Evolutionary conservation across 106 monocot genomes (phyloP).

Genomic region (Chionographis japonica): DNA sequence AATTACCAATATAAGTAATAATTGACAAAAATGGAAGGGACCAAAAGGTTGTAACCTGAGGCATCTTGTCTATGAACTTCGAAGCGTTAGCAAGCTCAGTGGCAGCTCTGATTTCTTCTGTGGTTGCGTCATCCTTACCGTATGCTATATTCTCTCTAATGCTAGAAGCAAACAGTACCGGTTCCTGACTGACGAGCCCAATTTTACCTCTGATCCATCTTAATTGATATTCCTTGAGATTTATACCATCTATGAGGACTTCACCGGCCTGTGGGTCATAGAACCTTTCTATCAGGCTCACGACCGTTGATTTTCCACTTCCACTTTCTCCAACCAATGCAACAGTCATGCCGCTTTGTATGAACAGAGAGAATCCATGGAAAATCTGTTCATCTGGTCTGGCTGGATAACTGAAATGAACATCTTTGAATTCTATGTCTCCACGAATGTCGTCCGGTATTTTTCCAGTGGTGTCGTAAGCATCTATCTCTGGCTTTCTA

Average conservation of each 20-base stretch:
- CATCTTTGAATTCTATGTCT: constrained; percentile 15
- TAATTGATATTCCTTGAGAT: constrained; percentile 6
- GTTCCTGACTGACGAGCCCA: constrained; percentile 25
- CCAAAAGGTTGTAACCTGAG: background rate
- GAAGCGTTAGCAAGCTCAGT: constrained; percentile 16
- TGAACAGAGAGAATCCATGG: constrained; percentile 3
- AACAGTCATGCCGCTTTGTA: constrained; percentile 3
- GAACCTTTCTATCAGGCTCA: constrained; percentile 18
- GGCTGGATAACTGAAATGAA: constrained; percentile 11
- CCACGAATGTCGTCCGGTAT: constrained; percentile 10
- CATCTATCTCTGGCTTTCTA: constrained; percentile 18
- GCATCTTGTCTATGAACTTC: constrained; percentile 13
- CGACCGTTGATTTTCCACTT: constrained; percentile 12
- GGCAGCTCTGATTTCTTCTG: constrained; percentile 12
- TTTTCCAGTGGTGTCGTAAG: constrained; percentile 1
- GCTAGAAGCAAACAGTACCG: constrained; percentile 17
- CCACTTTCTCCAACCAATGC: constrained; percentile 15
- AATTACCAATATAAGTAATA: background rate
- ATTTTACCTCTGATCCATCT: constrained; percentile 18
- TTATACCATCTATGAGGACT: constrained; percentile 16
- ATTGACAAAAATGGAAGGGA: background rate
- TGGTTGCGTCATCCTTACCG: constrained; percentile 15
- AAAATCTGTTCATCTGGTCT: constrained; percentile 15
- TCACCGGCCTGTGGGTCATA: constrained; percentile 16
- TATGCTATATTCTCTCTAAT: constrained; percentile 20